phyloP scores from a whole-genome alignment of 2,329 filamentous ascomycete species.

The Coniochaeta pulveracea region DNA sequence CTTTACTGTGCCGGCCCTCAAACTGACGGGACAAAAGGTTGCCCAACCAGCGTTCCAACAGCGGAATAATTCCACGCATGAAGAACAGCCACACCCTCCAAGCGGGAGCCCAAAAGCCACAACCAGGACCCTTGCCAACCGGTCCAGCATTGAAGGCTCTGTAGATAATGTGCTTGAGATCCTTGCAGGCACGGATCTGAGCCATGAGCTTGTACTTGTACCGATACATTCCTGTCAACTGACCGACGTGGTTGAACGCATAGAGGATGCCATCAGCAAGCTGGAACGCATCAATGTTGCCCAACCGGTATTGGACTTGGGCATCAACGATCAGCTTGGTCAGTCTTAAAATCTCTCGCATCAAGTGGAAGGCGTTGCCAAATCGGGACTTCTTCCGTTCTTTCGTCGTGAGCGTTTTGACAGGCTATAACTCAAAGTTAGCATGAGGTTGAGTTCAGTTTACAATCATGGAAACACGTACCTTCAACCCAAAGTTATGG shows the following conservation, averaged over 20 bases:
- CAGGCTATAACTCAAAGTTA: slow-evolving; percentile 98
- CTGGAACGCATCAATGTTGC: slow-evolving; percentile 98
- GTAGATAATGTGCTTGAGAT: slow-evolving; percentile 97
- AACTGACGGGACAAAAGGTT: slow-evolving; percentile 96
- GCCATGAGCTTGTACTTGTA: slow-evolving; percentile 99
- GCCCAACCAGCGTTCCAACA: slow-evolving; percentile 93
- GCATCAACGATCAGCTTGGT: slow-evolving; percentile 98
- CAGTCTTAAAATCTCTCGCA: slow-evolving; percentile 91
- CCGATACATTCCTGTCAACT: slow-evolving; percentile 97
- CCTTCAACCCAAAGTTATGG: slow-evolving; percentile 98
- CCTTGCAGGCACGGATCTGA: slow-evolving; percentile 97
- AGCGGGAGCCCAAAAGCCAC: slow-evolving; percentile 97
- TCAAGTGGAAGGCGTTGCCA: slow-evolving; percentile 96
- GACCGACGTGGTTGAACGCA: slow-evolving; percentile 97
- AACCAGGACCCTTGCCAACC: slow-evolving; percentile 93
- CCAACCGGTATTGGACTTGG: slow-evolving; percentile 92
- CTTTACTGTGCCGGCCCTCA: slow-evolving; percentile 96
- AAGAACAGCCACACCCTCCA: slow-evolving; percentile 99
- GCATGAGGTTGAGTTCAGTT: no score
- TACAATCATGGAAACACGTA: no score
- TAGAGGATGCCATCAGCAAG: slow-evolving; percentile 98
- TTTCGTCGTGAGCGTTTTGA: slow-evolving; percentile 97
- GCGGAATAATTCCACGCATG: slow-evolving; percentile 94
- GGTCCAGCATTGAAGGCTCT: slow-evolving; percentile 96
- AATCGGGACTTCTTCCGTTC: slow-evolving; percentile 99